Evolutionary conservation across 768 basidiomycete species (phyloP).

Genomic region (Serendipita sp.): DNA sequence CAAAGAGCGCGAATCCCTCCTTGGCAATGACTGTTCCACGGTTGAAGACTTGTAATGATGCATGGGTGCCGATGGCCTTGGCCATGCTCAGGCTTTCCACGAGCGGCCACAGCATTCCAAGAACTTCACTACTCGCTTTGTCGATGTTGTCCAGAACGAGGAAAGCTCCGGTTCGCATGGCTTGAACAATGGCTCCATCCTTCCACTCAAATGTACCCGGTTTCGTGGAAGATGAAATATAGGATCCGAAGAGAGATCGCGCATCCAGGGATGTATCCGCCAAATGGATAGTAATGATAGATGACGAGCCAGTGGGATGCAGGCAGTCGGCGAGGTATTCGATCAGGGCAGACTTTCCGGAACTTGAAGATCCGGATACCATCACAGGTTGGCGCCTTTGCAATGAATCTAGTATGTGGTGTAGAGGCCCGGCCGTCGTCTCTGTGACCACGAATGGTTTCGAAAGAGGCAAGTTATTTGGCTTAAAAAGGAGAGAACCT

Average conservation of each 20-base stretch:
- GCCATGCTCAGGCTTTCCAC: constrained; percentile 46
- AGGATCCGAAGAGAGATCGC: constrained; percentile 82
- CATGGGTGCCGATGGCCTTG: constrained; percentile 61
- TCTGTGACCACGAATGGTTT: constrained; percentile 38
- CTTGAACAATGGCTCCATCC: constrained; percentile 80
- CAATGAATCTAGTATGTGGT: constrained; percentile 42
- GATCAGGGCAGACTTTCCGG: constrained; percentile 73
- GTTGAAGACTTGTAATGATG: constrained; percentile 54
- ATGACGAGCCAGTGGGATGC: constrained; percentile 34
- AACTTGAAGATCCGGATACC: constrained; percentile 69
- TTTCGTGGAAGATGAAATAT: constrained; percentile 66
- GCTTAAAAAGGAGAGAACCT: constrained; percentile 11
- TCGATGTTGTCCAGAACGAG: constrained; percentile 88
- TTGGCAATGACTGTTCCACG: constrained; percentile 59
- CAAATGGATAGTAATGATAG: constrained; percentile 73
- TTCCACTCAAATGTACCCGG: constrained; percentile 93
- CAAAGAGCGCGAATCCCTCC: constrained; percentile 73
- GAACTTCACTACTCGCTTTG: constrained; percentile 72
- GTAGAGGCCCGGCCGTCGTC: constrained; percentile 41
- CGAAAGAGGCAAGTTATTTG: constrained; percentile 8
- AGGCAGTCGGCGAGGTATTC: constrained; percentile 56
- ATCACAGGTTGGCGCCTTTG: constrained; percentile 63
- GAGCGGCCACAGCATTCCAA: constrained; percentile 73
- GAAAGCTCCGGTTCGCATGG: constrained; percentile 84
- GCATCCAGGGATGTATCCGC: constrained; percentile 93